Conservation (phyloP, 306 rosid genomes). For the Alnus glutinosa region DNA sequence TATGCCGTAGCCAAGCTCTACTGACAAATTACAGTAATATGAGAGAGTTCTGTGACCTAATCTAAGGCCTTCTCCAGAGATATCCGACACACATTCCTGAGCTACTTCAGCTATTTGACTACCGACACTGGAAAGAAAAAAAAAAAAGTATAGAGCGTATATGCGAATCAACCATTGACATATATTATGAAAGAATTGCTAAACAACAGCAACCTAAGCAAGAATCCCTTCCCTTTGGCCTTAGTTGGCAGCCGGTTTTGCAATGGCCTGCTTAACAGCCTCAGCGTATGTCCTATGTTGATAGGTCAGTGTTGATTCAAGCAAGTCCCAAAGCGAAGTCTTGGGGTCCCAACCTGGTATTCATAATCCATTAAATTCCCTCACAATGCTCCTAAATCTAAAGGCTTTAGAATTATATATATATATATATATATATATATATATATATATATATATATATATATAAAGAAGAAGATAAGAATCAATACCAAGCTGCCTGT, state of each 20-base stretch:
- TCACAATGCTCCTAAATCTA: constrained; percentile 11
- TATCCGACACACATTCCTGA: constrained; percentile 29
- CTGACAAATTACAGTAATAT: constrained; percentile 31
- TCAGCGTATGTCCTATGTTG: constrained; percentile 92
- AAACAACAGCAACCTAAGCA: constrained; percentile 35
- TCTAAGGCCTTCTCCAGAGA: constrained; percentile 29
- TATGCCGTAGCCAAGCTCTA: constrained; percentile 38
- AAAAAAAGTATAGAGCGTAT: constrained; percentile 32
- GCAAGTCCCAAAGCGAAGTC: constrained; percentile 89
- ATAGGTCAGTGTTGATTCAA: constrained; percentile 89
- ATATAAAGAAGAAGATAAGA: background rate
- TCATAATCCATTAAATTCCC: constrained; percentile 15
- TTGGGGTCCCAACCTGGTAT: constrained; percentile 83
- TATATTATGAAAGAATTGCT: constrained; percentile 31
- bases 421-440: background rate
- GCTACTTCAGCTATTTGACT: constrained; percentile 37
- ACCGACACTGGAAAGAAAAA: constrained; percentile 13
- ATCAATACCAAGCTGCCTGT: constrained; percentile 75
- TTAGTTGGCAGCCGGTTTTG: constrained; percentile 71
- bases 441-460: background rate
- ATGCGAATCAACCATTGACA: constrained; percentile 29
- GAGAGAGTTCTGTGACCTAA: constrained; percentile 19
- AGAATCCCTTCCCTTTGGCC: constrained; percentile 4
- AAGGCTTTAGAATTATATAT: background rate
- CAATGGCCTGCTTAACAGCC: constrained; percentile 66